Percentiles rank a stretch among this genome's conserved stretches.
These are phyloP conservation scores for Chlamydomonas eustigma DNA, from an alignment of 139 green algal genomes.

Conservation along the genomic window DNA sequence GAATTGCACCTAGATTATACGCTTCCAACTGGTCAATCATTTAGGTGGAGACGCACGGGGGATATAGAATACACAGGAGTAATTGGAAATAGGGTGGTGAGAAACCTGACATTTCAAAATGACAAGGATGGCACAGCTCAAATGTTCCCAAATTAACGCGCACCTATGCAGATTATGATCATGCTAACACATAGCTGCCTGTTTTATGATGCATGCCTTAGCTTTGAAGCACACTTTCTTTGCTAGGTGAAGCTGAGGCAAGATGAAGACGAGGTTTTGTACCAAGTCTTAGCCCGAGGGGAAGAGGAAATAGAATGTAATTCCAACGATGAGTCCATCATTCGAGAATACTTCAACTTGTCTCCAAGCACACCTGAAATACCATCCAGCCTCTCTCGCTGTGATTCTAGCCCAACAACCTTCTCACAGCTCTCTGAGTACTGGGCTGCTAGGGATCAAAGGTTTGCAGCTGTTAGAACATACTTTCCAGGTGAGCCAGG, in stretches of 20 bases:
- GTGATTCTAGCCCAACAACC: neutral
- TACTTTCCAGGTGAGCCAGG: neutral
- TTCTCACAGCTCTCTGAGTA: neutral
- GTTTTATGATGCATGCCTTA: neutral
- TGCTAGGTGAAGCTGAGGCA: slow-evolving; percentile 65
- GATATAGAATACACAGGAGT: slow-evolving; percentile 69
- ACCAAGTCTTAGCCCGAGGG: slow-evolving; percentile 56
- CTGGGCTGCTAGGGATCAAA: neutral
- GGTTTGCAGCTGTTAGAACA: neutral
- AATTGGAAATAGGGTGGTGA: slow-evolving; percentile 61
- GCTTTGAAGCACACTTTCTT: neutral
- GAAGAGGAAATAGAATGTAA: too few relatives aligned
- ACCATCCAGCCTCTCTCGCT: neutral
- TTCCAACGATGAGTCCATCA: neutral
- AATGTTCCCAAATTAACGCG: neutral
- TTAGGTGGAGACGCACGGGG: slow-evolving; percentile 62
- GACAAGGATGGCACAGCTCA: neutral
- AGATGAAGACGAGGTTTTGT: slow-evolving; percentile 61
- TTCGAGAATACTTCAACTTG: neutral
- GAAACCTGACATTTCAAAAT: neutral
- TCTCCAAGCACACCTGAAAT: neutral
- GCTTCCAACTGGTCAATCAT: slow-evolving; percentile 81
- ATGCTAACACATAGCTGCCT: neutral
- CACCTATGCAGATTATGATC: neutral
- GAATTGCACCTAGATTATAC: slow-evolving; percentile 74